Percentiles rank a stretch among this genome's conserved stretches.
Evolutionary conservation across 177 flowering plant species (phyloP).

Genomic region (Tripterygium wilfordii): DNA sequence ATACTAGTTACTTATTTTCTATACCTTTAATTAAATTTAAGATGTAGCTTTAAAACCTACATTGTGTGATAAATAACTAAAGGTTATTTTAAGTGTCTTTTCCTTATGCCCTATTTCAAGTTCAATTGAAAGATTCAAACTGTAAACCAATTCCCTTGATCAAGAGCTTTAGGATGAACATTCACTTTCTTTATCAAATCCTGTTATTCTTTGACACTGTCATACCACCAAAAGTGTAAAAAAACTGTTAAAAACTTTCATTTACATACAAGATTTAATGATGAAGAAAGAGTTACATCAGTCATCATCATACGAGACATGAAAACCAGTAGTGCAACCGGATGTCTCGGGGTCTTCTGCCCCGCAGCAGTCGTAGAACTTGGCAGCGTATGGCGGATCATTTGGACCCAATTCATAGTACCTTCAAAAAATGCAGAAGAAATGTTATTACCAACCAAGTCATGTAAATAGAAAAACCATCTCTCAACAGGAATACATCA

Average conservation of each 20-base stretch:
- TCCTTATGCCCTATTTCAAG: no score
- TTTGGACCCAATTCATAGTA: slow-evolving; percentile 87
- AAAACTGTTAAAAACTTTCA: background rate
- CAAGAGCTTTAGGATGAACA: no score
- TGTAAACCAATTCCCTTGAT: no score
- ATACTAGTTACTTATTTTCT: no score
- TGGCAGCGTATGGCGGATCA: slow-evolving; percentile 97
- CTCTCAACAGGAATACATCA: background rate
- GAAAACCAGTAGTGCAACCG: slow-evolving; percentile 70
- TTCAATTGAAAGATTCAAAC: no score
- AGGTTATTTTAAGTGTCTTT: no score
- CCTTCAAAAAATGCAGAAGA: slow-evolving; percentile 29
- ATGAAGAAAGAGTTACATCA: slow-evolving; percentile 5
- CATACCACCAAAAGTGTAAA: no score
- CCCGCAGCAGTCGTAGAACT: slow-evolving; percentile 93
- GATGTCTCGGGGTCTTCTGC: slow-evolving; percentile 82
- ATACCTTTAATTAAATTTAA: no score
- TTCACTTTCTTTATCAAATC: no score
- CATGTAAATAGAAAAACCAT: background rate
- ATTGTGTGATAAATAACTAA: no score
- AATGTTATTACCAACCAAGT: background rate
- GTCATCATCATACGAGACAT: slow-evolving; percentile 83
- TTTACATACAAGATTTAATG: slow-evolving; percentile 2
- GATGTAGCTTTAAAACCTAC: no score
- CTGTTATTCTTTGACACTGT: no score